A percentile compares a stretch with the other conserved stretches of the same genome.
These are phyloP conservation scores for Boletus insuetus DNA, from an alignment of 768 basidiomycete genomes.

Conservation along the genomic window DNA sequence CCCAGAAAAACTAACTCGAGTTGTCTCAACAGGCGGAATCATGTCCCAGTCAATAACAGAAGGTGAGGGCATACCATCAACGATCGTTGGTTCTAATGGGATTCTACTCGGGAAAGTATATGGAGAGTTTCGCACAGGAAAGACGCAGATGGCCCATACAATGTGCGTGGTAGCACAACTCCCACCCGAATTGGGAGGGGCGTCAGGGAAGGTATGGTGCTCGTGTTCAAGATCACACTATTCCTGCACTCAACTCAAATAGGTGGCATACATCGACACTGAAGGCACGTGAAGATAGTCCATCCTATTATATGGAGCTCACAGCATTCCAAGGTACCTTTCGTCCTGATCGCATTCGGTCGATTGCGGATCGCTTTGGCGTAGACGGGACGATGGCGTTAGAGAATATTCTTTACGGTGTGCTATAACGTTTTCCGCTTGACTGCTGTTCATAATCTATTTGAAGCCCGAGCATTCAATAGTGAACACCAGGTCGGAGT, in stretches of 20 bases:
- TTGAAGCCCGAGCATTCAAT: conserved; percentile 80
- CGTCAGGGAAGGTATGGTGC: conserved; percentile 70
- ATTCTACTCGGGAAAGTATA: conserved; percentile 55
- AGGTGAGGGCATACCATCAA: conserved; percentile 40
- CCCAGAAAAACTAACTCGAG: not conserved
- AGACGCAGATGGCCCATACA: conserved; percentile 94
- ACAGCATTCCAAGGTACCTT: conserved; percentile 67
- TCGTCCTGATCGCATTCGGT: conserved; percentile 87
- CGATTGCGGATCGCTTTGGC: conserved; percentile 91
- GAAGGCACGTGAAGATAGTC: conserved; percentile 48
- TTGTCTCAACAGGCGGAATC: conserved; percentile 60
- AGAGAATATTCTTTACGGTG: conserved; percentile 91
- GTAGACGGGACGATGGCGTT: conserved; percentile 86
- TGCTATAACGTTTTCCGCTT: not conserved
- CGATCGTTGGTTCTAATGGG: not conserved
- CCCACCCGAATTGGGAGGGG: conserved; percentile 87
- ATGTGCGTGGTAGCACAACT: conserved; percentile 90
- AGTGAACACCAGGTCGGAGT: conserved; percentile 82
- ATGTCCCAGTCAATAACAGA: conserved; percentile 94
- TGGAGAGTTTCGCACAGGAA: conserved; percentile 94
- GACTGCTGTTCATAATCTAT: conserved; percentile 5
- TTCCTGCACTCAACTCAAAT: not conserved
- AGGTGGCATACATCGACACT: conserved; percentile 93
- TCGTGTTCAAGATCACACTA: not conserved
- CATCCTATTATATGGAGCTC: conserved; percentile 17